Conservation (phyloP, 257 asterid genomes). For the Salvia rosmarinus region DNA sequence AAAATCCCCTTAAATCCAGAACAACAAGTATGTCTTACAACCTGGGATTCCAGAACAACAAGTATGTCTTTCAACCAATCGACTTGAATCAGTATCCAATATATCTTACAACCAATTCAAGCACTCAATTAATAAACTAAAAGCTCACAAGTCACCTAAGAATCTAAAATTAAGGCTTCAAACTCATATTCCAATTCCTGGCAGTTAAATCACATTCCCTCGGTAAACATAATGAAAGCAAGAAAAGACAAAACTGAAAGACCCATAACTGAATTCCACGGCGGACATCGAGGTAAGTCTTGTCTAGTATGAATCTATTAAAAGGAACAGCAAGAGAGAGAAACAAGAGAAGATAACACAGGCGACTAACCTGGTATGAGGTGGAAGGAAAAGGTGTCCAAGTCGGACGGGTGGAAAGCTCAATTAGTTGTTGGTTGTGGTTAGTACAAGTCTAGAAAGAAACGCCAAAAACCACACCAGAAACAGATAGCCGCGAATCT, state of each 20-base stretch:
- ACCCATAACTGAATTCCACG: neutral
- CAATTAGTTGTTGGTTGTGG: constrained; percentile 7
- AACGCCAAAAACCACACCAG: constrained; percentile 10
- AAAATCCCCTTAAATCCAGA: neutral
- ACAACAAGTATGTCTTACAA: too few species aligned
- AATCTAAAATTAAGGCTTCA: neutral
- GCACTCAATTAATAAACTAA: constrained; percentile 16
- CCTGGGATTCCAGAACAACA: neutral
- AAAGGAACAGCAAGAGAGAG: neutral
- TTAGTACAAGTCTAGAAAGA: constrained; percentile 16
- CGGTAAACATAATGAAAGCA: constrained; percentile 1
- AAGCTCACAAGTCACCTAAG: neutral
- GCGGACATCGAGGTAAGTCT: neutral
- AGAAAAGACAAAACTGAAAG: neutral
- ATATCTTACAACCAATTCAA: constrained; percentile 10
- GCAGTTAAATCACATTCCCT: neutral
- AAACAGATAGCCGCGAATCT: neutral
- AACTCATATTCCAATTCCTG: constrained; percentile 2
- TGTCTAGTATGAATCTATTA: neutral
- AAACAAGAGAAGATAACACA: constrained; percentile 27
- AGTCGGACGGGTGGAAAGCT: constrained; percentile 25
- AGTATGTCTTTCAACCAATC: neutral
- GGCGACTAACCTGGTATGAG: constrained; percentile 51
- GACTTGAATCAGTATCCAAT: neutral
- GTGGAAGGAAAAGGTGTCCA: constrained; percentile 49